A percentile compares a stretch with the other conserved stretches of the same genome.
These are phyloP conservation scores for Pythium dissotocum DNA, from an alignment of 352 stramenopile species.

Conservation along the genomic window DNA sequence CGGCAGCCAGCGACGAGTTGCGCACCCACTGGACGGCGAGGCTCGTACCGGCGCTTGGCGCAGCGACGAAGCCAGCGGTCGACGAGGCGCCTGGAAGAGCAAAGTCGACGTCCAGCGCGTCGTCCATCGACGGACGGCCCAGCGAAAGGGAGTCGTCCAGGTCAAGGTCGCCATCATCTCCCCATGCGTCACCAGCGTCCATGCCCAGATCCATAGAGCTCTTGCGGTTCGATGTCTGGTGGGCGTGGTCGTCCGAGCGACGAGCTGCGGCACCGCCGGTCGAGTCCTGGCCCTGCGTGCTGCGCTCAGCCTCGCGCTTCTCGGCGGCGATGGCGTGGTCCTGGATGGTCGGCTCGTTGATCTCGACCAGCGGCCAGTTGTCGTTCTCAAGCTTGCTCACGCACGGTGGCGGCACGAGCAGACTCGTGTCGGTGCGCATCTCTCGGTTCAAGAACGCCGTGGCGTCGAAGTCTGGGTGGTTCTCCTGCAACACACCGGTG, in stretches of 20 bases:
- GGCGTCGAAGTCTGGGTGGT: conserved; percentile 76
- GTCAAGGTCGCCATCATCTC: conserved; percentile 86
- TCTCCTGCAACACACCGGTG: conserved; percentile 89
- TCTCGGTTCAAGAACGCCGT: conserved; percentile 68
- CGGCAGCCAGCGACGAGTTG: conserved; percentile 96
- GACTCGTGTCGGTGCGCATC: conserved; percentile 59
- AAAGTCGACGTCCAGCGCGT: conserved; percentile 63
- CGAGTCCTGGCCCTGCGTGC: conserved; percentile 53
- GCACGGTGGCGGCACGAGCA: conserved; percentile 94
- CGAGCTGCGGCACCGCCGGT: conserved; percentile 20
- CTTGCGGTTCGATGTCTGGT: conserved; percentile 43
- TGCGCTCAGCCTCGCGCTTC: conserved; percentile 78
- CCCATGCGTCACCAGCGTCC: conserved; percentile 77
- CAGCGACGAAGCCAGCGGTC: conserved; percentile 85
- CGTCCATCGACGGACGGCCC: conserved; percentile 45
- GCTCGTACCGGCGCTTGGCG: conserved; percentile 88
- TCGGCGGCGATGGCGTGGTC: conserved; percentile 81
- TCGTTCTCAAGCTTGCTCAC: conserved; percentile 92
- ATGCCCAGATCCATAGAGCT: conserved; percentile 72
- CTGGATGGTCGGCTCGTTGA: conserved; percentile 89
- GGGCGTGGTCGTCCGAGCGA: conserved; percentile 44
- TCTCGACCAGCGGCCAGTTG: conserved; percentile 98
- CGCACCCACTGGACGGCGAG: conserved; percentile 92
- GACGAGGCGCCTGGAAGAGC: conserved; percentile 23
- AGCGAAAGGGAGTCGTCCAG: conserved; percentile 76